These are phyloP conservation scores for Rhipidocladum racemiflorum DNA, from an alignment of 176 grass and related monocot genomes.

Conservation along the genomic window DNA sequence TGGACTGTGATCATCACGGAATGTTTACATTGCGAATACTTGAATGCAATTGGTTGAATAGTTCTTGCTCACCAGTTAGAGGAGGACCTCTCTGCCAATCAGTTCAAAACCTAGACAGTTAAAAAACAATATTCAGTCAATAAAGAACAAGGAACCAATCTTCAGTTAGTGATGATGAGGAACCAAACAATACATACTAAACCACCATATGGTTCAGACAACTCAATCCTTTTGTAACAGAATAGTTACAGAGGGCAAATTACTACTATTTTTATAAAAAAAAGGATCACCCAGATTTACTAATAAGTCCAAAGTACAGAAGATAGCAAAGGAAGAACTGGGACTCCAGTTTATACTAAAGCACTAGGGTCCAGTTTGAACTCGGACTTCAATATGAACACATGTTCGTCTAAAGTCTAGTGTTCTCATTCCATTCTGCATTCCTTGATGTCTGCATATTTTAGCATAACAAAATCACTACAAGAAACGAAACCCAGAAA, in stretches of 20 bases:
- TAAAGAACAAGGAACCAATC: neutral
- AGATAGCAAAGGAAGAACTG: neutral
- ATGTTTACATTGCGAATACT: too few relatives aligned
- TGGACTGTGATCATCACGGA: too few relatives aligned
- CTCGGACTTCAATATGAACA: too few relatives aligned
- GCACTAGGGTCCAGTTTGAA: neutral
- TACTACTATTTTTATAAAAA: neutral
- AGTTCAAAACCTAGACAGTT: conserved; percentile 55
- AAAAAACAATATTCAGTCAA: conserved; percentile 16
- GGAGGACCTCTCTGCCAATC: conserved; percentile 49
- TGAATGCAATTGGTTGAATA: too few relatives aligned
- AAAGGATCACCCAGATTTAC: neutral
- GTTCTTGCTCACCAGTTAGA: too few relatives aligned
- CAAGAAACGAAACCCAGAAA: too few relatives aligned
- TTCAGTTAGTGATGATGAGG: too few relatives aligned
- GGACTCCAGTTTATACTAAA: neutral
- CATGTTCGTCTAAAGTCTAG: too few relatives aligned
- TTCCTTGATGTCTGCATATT: too few relatives aligned
- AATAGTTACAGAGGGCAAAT: neutral
- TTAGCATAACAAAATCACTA: too few relatives aligned
- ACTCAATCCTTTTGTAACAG: neutral
- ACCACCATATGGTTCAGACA: neutral
- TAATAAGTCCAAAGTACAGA: neutral
- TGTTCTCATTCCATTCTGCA: too few relatives aligned
- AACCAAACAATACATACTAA: neutral